Evolutionary conservation across 768 basidiomycete genomes (phyloP), one percentile per base, ranked within the genome.

Genomic region (Amanita phalloides): DNA sequence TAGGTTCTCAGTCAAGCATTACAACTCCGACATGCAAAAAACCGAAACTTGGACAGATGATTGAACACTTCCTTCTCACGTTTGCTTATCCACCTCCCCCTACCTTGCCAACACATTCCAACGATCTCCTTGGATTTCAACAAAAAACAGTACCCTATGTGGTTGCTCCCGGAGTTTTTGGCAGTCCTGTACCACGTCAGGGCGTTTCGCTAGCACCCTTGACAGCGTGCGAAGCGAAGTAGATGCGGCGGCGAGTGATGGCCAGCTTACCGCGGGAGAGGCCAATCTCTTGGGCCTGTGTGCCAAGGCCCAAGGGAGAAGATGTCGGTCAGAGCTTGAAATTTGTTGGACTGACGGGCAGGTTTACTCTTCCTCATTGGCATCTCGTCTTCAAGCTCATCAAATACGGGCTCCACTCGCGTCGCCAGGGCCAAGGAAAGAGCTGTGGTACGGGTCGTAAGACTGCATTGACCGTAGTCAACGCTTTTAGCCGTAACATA

Each of bases 21-120:
- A 17, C 17, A 17, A 17, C 17, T 17, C 46, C 14, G 50, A 49
- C 13, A 26, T 57, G n/a, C 9, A 30, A 43, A 5, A 66, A 65
- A 46, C 56, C 63, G 2, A 69, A 68, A 54, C 62, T 72, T 47
- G 67, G 62, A 3, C 66, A 70, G 43, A 63, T 64, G 48, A 66
- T 72, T 38, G 70, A 71, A 45, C 66, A 68, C 41, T 71, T 72
- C 53, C 52, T 72, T 3, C 58, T 71, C 3, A 58, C 62, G 0
- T 71, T 68, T 55, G 61, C 66, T 0, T 68, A 68, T 44, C 66
- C 67, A 1, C 52, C 62, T 36, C 33, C 8, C 26, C 53, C 14
- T 21, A 21, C 23, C 2, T 25, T 36, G 7, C 38, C 50, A 8
- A 25, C n/a, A 20, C 37, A 28, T 25, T 10, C 37, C 32, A 37